Evolutionary conservation across 768 basidiomycete genomes (phyloP).

Genomic region (Termitomyces sp.): DNA sequence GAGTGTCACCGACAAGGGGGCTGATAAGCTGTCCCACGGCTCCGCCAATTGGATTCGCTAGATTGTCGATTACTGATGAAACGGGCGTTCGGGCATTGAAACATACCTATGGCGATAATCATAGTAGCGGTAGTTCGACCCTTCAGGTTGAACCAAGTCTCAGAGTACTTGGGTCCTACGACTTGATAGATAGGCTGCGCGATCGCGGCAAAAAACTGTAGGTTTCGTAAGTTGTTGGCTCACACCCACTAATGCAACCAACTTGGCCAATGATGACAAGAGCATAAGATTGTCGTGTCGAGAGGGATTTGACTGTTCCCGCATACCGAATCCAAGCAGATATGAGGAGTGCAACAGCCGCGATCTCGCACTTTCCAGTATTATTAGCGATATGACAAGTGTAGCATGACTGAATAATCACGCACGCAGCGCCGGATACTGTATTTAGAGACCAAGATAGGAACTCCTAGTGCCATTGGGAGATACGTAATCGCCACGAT

Average conservation of each 20-base stretch:
- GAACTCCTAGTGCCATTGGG: constrained; percentile 55
- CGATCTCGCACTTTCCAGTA: constrained; percentile 53
- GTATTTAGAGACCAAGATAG: constrained; percentile 49
- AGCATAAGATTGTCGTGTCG: constrained; percentile 48
- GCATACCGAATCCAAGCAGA: constrained; percentile 78
- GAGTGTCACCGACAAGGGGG: constrained; percentile 49
- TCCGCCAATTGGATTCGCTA: constrained; percentile 71
- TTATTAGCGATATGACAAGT: neutral
- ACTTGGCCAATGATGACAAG: constrained; percentile 74
- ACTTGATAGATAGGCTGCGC: constrained; percentile 75
- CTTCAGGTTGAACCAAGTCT: constrained; percentile 76
- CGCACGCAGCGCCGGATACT: constrained; percentile 63
- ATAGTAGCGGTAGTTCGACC: constrained; percentile 76
- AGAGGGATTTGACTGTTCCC: constrained; percentile 54
- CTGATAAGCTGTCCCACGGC: constrained; percentile 72
- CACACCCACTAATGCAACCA: neutral
- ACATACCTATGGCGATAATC: constrained; percentile 45
- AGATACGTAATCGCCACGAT: constrained; percentile 58
- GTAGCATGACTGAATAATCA: constrained; percentile 5
- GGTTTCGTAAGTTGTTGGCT: neutral
- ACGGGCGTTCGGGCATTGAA: neutral
- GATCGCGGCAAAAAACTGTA: constrained; percentile 56
- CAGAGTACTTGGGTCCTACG: constrained; percentile 75
- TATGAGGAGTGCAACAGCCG: constrained; percentile 45
- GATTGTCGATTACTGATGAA: neutral